Evolutionary conservation across 2,329 filamentous ascomycete genomes (phyloP), one percentile per base, ranked within the genome.

Genomic region (Fusarium brevicatenulatum): DNA sequence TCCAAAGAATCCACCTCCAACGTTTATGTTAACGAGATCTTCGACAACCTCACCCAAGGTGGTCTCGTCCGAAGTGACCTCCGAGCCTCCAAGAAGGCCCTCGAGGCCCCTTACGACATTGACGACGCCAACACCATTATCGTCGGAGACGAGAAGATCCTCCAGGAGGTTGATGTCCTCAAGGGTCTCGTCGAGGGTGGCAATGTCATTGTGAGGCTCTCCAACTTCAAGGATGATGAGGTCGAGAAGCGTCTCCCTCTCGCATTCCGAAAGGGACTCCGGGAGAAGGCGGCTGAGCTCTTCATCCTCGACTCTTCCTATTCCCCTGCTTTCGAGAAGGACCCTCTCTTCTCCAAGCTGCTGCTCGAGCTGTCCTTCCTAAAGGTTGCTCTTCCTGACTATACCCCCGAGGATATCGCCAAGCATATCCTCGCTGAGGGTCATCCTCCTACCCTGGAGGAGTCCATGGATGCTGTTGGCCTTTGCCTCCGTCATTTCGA

Each of bases 51-150:
- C 82, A 90, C 83, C 68, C 91, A 85, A 86, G 96, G 95, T 47
- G 96, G 96, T 75, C 87, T 92, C 56, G 84, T 96, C 60, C 91
- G 95, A 75, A 93, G 93, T 49, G 95, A 98, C 79, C 90, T 98
- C 62, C 92, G 95, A 69, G 92, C 90, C 78, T 95, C 94, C 36
- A 90, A 91, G 79, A 95, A 93, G 85, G 91, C 91, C 36, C 88
- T 98, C 40, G 94, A 98, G 79, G 92, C 94, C 19, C 91, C 95
- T 4, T 98, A 97, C 80, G 88, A 93, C 6, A 86, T 97, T 23
- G 90, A 92, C 67, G 88, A 92, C 68, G 95, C 95, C 7, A 92
- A 97, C 80, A 88, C 95, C 30, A 88, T 90, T 19, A 92, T 94
- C 57, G 88, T 98, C 69, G 93, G 92, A 37, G 91, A 95, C 42